Percentiles rank a stretch among this genome's conserved stretches.
Conservation (phyloP, 75 land plant genomes). For the Pinus tabuliformis region DNA sequence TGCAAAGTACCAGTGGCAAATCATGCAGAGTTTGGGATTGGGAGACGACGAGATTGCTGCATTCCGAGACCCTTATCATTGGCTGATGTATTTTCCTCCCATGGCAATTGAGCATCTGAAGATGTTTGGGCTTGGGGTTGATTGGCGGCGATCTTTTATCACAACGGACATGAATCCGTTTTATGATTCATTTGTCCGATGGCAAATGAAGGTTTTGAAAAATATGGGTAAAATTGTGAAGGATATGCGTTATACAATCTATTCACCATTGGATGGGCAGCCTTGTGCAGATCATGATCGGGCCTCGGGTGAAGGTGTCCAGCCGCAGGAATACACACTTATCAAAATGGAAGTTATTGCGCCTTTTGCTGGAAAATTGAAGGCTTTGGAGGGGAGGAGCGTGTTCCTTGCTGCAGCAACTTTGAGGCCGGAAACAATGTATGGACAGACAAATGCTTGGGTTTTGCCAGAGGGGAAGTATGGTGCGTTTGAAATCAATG, state of each 20-base stretch:
- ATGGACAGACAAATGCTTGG: slow-evolving; percentile 93
- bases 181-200: slow-evolving; percentile 80
- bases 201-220: slow-evolving; percentile 81
- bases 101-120: slow-evolving; percentile 79
- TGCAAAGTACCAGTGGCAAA: slow-evolving; percentile 80
- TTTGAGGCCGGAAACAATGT: slow-evolving; percentile 94
- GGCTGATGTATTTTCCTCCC: slow-evolving; percentile 80
- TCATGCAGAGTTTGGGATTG: slow-evolving; percentile 74
- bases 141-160: slow-evolving; percentile 89
- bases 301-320: slow-evolving; percentile 91
- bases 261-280: slow-evolving; percentile 85
- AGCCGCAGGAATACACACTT: slow-evolving; percentile 86
- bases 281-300: slow-evolving; percentile 97
- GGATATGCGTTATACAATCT: slow-evolving; percentile 59
- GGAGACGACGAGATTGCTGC: slow-evolving; percentile 58
- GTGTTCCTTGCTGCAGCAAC: slow-evolving; percentile 91
- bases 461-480: slow-evolving; percentile 89
- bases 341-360: slow-evolving; percentile 80
- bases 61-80: slow-evolving; percentile 69
- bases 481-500: slow-evolving; percentile 91
- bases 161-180: slow-evolving; percentile 87
- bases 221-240: slow-evolving; percentile 72
- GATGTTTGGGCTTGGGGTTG: slow-evolving; percentile 75
- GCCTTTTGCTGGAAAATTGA: slow-evolving; percentile 61
- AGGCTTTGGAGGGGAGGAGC: slow-evolving; percentile 55